Percentiles rank a stretch among this genome's conserved stretches.
Evolutionary conservation across 345 rosid species (phyloP).

Genomic region (Ceriops decandra): DNA sequence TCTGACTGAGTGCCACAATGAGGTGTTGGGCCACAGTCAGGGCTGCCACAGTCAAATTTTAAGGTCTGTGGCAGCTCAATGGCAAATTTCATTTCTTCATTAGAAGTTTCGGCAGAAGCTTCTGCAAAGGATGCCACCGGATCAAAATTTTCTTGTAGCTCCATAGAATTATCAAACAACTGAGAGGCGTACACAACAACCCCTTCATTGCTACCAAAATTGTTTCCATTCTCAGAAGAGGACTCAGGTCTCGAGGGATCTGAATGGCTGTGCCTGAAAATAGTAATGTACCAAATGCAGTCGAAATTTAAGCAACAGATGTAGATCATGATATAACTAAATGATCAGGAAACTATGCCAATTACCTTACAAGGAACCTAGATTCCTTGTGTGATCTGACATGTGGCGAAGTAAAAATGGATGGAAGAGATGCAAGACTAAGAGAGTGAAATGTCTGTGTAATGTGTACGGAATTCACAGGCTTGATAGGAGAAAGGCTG

Average conservation of each 20-base stretch:
- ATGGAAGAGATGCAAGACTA: slow-evolving; percentile 66
- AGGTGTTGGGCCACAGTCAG: slow-evolving; percentile 33
- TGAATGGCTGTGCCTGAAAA: slow-evolving; percentile 44
- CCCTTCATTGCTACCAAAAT: slow-evolving; percentile 24
- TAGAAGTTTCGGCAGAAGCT: slow-evolving; percentile 40
- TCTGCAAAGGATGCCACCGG: slow-evolving; percentile 44
- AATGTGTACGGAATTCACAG: slow-evolving; percentile 56
- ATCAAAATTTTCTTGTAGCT: slow-evolving; percentile 44
- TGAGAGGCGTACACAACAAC: slow-evolving; percentile 25
- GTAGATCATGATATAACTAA: neutral
- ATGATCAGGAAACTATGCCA: slow-evolving; percentile 8
- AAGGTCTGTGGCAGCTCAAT: slow-evolving; percentile 46
- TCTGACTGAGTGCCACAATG: slow-evolving; percentile 26
- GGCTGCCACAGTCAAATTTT: slow-evolving; percentile 59
- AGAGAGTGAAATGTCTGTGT: slow-evolving; percentile 70
- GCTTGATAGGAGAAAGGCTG: slow-evolving; percentile 90
- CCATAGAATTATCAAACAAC: slow-evolving; percentile 31
- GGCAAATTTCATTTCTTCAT: slow-evolving; percentile 36
- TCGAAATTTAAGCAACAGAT: neutral
- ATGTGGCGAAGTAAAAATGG: slow-evolving; percentile 92
- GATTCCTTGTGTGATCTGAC: slow-evolving; percentile 70
- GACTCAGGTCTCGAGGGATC: slow-evolving; percentile 44
- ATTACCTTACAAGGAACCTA: slow-evolving; percentile 70
- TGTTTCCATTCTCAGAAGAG: slow-evolving; percentile 33
- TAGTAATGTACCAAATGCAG: slow-evolving; percentile 1